A percentile compares a stretch with the other conserved stretches of the same genome.
Evolutionary conservation across 371 early-diverging fungal genomes (phyloP).

Genomic region (Homolaphlyctis polyrhiza): DNA sequence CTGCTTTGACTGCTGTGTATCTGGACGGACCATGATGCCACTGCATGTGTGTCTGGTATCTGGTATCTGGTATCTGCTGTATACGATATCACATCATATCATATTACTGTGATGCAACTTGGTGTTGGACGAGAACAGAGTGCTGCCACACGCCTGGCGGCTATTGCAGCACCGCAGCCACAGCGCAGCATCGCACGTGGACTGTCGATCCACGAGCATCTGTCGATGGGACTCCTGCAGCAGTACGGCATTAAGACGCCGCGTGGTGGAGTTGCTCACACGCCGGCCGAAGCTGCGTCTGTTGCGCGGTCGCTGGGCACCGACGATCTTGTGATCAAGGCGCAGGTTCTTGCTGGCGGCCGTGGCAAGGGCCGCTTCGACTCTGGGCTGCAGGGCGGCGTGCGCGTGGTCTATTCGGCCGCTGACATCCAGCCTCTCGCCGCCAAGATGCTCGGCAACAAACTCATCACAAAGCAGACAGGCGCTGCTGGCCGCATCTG

Average conservation of each 20-base stretch:
- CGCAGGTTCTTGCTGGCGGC: slow-evolving; percentile 98
- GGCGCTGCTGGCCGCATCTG: slow-evolving; percentile 93
- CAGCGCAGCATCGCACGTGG: no score
- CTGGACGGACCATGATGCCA: no score
- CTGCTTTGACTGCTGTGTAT: no score
- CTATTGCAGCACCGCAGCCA: no score
- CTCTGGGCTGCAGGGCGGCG: slow-evolving; percentile 92
- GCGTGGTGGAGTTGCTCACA: slow-evolving; percentile 82
- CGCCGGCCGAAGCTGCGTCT: slow-evolving; percentile 82
- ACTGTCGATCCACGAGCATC: slow-evolving; percentile 96
- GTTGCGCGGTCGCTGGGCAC: slow-evolving; percentile 80
- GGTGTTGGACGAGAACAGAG: no score
- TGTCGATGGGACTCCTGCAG: slow-evolving; percentile 85
- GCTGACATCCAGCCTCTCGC: slow-evolving; percentile 84
- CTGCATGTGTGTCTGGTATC: no score
- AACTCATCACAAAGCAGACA: slow-evolving; percentile 96
- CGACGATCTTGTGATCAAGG: slow-evolving; percentile 92
- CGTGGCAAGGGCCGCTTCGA: slow-evolving; percentile 97
- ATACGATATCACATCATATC: no score
- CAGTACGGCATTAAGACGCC: slow-evolving; percentile 91
- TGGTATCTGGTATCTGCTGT: no score
- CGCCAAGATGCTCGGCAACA: slow-evolving; percentile 94
- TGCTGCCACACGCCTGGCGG: no score
- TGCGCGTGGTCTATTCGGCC: slow-evolving; percentile 87
- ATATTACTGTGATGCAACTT: no score